These are phyloP conservation scores for Fusarium sp. DNA, from an alignment of 2,329 filamentous ascomycete species.

Conservation along the genomic window DNA sequence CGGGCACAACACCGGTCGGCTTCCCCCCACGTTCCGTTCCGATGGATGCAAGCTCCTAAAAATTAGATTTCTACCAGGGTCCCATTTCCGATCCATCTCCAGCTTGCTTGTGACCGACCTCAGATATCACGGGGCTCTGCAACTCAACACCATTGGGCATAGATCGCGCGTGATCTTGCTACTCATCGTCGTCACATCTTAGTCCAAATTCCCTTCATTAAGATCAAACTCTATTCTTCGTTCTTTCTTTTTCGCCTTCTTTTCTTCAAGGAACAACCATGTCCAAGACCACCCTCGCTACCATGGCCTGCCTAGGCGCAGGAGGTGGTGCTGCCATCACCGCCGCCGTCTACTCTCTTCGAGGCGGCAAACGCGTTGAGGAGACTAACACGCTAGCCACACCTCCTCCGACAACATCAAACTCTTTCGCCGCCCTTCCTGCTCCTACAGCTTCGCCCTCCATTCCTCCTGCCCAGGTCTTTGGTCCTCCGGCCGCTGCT, in stretches of 20 bases:
- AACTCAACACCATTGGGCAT: constrained; percentile 33
- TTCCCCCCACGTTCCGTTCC: constrained; percentile 38
- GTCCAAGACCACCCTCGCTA: constrained; percentile 82
- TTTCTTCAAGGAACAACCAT: constrained; percentile 58
- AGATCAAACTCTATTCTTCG: constrained; percentile 5
- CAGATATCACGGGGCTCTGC: constrained; percentile 34
- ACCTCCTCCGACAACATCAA: constrained; percentile 48
- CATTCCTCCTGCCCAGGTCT: constrained; percentile 71
- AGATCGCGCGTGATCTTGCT: constrained; percentile 25
- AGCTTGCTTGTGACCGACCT: constrained; percentile 31
- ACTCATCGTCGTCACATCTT: not conserved
- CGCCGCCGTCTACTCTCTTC: constrained; percentile 73
- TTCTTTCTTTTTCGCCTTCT: not conserved
- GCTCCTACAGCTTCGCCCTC: constrained; percentile 51
- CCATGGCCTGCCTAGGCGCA: constrained; percentile 81
- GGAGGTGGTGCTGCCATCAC: constrained; percentile 82
- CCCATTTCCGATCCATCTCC: not conserved
- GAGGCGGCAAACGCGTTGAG: constrained; percentile 61
- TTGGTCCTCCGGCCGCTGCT: constrained; percentile 52
- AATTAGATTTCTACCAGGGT: constrained; percentile 18
- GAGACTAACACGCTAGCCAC: constrained; percentile 51
- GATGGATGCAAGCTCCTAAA: constrained; percentile 27
- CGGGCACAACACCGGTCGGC: constrained; percentile 34
- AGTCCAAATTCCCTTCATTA: not conserved
- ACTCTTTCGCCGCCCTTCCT: constrained; percentile 48